A percentile compares a stretch with the other conserved stretches of the same genome.
phyloP scores from a whole-genome alignment of 768 basidiomycete genomes.

The Lactifluus piperatus region DNA sequence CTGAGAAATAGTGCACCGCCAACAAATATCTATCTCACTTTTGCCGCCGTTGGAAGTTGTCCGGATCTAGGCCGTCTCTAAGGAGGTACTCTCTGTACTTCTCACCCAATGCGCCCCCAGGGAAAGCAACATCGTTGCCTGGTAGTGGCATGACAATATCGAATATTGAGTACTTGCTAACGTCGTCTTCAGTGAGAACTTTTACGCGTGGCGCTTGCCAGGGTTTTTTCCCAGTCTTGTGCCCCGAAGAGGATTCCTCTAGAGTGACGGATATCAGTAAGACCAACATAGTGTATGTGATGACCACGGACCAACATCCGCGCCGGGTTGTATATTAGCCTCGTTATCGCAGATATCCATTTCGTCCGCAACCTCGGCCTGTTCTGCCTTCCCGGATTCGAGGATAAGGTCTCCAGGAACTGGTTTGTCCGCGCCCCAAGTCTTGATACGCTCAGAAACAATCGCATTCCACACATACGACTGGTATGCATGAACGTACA shows the following conservation, averaged over 20 bases:
- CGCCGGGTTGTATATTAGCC: conserved; percentile 25
- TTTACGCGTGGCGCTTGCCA: conserved; percentile 67
- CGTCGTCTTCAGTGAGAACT: conserved; percentile 66
- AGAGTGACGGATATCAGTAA: not conserved
- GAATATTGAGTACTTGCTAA: conserved; percentile 77
- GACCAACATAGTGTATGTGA: not conserved
- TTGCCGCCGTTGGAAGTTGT: conserved; percentile 84
- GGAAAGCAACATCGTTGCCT: conserved; percentile 89
- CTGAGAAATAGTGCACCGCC: not conserved
- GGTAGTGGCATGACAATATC: conserved; percentile 98
- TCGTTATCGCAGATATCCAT: conserved; percentile 27
- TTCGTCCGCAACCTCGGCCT: conserved; percentile 39
- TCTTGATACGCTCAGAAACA: conserved; percentile 85
- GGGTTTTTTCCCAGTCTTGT: conserved; percentile 34
- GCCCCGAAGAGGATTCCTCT: conserved; percentile 9
- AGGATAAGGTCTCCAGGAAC: conserved; percentile 89
- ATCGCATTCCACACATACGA: conserved; percentile 98
- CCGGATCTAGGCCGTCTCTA: conserved; percentile 83
- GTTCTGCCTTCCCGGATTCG: conserved; percentile 33
- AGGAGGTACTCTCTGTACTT: conserved; percentile 73
- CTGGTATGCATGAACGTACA: conserved; percentile 99
- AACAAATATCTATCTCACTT: conserved; percentile 42
- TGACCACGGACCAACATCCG: conserved; percentile 5
- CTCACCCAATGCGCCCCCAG: conserved; percentile 80
- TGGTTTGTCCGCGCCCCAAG: conserved; percentile 62